Evolutionary conservation across 257 asterid genomes (phyloP), one percentile per base, ranked within the genome.

Genomic region (Craterostigma plantagineum): DNA sequence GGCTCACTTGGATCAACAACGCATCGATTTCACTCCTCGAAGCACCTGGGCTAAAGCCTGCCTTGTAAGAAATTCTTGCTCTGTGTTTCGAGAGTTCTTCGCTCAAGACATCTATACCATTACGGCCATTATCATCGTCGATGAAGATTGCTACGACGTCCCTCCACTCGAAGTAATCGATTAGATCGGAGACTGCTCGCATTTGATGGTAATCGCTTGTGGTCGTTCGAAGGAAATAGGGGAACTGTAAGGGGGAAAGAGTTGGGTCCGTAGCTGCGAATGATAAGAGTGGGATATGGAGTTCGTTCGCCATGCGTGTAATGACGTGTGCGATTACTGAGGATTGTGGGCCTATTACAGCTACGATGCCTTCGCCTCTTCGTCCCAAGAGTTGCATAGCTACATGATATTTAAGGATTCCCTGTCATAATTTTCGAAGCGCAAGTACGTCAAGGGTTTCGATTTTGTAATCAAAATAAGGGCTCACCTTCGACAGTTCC

Each of bases 401-500:
- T 79, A 53, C 73, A 76, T 7, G 48, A 41, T n/a, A n/a, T n/a
- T 56, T 50, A 55, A 44, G 46, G 45, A 46, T 8, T 15, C 33
- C 56, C 55, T 40, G 58, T 75, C 64, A n/a, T 70, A 60, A 7
- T 38, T 38, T 7, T 38, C 3, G 10, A 11, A 7, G 10, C 13
- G 13, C 13, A 4, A 4, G 10, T 38, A 38, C 4, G 13, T 7
- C 14, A 9, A n/a, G 4, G 10, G 13, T 38, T 38, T 38, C 11
- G 37, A 6, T 34, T 34, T 6, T 6, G 37, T 6, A 38, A 4
- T 38, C 6, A 38, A 4, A 38, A 15, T n/a, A n/a, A 38, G n/a
- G n/a, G 13, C n/a, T 38, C 14, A 87, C 95, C 95, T 67, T 79
- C 95, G 61, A 81, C 56, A 11, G 77, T 79, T 45, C 92, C 97